Evolutionary conservation across 129 eudicot species (phyloP), one percentile per base, ranked within the genome.

Genomic region (Erigeron canadensis): DNA sequence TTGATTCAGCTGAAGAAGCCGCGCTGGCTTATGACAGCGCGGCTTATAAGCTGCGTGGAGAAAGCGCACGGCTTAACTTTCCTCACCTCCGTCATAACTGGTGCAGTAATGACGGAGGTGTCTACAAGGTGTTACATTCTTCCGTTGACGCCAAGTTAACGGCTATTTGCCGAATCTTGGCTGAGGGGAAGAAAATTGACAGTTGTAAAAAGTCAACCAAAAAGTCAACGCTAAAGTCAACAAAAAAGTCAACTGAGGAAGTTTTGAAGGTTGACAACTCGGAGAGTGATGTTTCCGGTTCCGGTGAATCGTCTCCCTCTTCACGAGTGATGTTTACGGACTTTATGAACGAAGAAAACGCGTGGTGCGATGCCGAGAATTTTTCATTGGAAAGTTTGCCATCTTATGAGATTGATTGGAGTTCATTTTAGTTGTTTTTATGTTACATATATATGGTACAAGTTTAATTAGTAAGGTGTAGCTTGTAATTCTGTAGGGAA

Each of bases 11-110:
- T 10, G 88, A 89, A 59, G 96, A 86, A 74, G 96, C 96, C 6
- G 96, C 96, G 3, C 60, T 89, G 65, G 96, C 96, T 3, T 89
- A 89, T 19, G 96, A 89, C 77, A 81, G 78, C 77, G 90, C 93
- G 40, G 96, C 96, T 2, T 89, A 80, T 74, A 86, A 80, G 82
- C 84, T 89, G 2, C 65, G 96, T 15, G 88, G 96, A 0, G 93
- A 89, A 69, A 73, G 19, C 17, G 93, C 94, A 0, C 69, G 93
- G 67, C 88, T 89, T 42, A 89, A 89, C 43, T 89, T 89, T 64
- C 90, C 89, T 5, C 79, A 88, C 70, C 81, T 86, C 40, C 83
- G 89, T 34, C 96, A 88, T 75, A 66, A 77, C 18, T 86, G 89
- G n/a, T 82, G 87, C 67, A 67, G 70, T 58, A 81, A 76, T 76